These are phyloP conservation scores for Casuarina equisetifolia DNA, from an alignment of 306 rosid genomes.

Conservation along the genomic window DNA sequence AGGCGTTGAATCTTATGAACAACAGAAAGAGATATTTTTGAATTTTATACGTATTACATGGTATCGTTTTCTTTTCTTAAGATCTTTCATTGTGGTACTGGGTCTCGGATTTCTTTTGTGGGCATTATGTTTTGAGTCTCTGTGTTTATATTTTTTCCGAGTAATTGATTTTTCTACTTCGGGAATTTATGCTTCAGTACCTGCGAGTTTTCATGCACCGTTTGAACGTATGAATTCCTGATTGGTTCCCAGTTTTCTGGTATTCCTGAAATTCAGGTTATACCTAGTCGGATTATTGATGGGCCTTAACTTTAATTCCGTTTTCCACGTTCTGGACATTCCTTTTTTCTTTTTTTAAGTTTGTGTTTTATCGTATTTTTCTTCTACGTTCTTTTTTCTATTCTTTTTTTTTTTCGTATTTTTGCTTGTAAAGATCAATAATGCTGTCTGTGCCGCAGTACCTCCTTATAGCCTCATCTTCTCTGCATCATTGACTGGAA, in stretches of 20 bases:
- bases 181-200: conserved; percentile 34
- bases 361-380: conserved; percentile 3
- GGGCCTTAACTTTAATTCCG: conserved; percentile 22
- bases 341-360: neutral
- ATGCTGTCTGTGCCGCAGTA: conserved; percentile 61
- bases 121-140: conserved; percentile 28
- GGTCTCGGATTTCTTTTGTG: conserved; percentile 19
- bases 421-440: conserved; percentile 54
- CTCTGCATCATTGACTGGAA: conserved; percentile 68
- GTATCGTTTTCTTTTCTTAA: neutral
- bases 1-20: conserved; percentile 34
- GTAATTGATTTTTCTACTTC: conserved; percentile 30
- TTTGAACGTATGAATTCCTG: conserved; percentile 36
- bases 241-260: conserved; percentile 20
- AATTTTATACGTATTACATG: conserved; percentile 6
- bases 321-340: conserved; percentile 23
- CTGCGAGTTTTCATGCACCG: conserved; percentile 35
- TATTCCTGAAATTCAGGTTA: conserved; percentile 30
- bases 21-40: neutral
- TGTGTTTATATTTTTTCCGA: conserved; percentile 18
- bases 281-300: conserved; percentile 28
- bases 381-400: neutral
- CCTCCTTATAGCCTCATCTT: conserved; percentile 63
- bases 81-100: conserved; percentile 26
- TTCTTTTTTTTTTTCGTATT: conserved; percentile 5